These are phyloP conservation scores for Monosporascus sp. DNA, from an alignment of 2,329 filamentous ascomycete genomes.

Conservation along the genomic window DNA sequence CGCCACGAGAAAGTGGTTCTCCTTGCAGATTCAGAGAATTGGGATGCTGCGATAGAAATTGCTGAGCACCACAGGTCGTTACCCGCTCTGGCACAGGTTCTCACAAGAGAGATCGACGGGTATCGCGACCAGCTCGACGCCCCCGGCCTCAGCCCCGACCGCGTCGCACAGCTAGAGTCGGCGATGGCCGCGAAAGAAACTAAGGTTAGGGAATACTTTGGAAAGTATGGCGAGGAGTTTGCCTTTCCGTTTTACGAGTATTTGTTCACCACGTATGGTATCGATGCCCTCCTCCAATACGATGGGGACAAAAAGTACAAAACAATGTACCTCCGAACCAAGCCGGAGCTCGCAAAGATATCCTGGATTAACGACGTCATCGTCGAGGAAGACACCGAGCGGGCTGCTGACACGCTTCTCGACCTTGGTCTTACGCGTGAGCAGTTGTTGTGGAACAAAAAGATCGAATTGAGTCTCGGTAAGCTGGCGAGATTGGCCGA, in stretches of 20 bases:
- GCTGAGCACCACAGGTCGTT: conserved; percentile 54
- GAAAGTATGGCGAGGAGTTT: conserved; percentile 60
- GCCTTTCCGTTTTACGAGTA: conserved; percentile 76
- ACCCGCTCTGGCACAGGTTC: conserved; percentile 48
- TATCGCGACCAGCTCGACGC: conserved; percentile 30
- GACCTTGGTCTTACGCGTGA: conserved; percentile 66
- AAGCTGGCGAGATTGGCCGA: conserved; percentile 75
- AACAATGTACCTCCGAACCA: conserved; percentile 71
- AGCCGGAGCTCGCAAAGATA: conserved; percentile 67
- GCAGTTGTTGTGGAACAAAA: conserved; percentile 83
- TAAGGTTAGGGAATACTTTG: conserved; percentile 49
- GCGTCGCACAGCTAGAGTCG: conserved; percentile 33
- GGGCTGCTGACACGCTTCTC: conserved; percentile 66
- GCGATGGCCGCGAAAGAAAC: conserved; percentile 42
- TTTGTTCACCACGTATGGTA: conserved; percentile 61
- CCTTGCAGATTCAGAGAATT: conserved; percentile 49
- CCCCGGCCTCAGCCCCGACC: conserved; percentile 29
- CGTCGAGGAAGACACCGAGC: conserved; percentile 66
- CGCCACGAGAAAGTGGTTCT: conserved; percentile 47
- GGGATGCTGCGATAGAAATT: conserved; percentile 52
- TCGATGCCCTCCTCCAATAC: conserved; percentile 65
- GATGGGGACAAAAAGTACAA: conserved; percentile 65
- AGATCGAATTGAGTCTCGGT: conserved; percentile 82
- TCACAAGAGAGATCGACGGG: conserved; percentile 47
- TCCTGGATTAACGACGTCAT: conserved; percentile 93